A percentile compares a stretch with the other conserved stretches of the same genome.
phyloP scores from a whole-genome alignment of 352 stramenopile species.

The Stramenopiles sp. region DNA sequence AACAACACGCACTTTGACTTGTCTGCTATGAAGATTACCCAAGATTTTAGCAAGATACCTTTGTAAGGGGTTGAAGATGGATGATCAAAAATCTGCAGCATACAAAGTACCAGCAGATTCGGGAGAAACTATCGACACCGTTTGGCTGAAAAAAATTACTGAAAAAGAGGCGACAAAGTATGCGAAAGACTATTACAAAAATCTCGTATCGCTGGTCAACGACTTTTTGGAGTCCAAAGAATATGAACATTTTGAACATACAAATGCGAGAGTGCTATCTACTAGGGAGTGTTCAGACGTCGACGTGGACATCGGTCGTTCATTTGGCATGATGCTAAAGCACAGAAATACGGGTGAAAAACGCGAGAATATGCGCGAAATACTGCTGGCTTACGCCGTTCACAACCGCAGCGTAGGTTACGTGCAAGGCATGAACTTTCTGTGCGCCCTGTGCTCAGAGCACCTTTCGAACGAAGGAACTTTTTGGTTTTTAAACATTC shows the following conservation, averaged over 20 bases:
- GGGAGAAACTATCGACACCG: no score
- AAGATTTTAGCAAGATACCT: no score
- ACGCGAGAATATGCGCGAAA: constrained; percentile 34
- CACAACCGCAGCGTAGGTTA: constrained; percentile 53
- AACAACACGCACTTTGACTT: no score
- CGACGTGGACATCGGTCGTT: neutral
- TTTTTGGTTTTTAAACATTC: constrained; percentile 8
- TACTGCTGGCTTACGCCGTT: constrained; percentile 50
- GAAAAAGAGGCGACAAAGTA: neutral
- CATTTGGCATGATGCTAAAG: neutral
- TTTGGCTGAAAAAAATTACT: neutral
- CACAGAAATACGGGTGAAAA: neutral
- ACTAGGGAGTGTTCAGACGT: neutral
- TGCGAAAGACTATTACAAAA: neutral
- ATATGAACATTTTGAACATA: neutral
- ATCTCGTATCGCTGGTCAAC: neutral
- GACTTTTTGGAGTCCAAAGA: neutral
- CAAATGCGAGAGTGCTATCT: neutral
- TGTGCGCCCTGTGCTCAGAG: constrained; percentile 40
- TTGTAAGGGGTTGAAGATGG: no score
- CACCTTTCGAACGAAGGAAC: constrained; percentile 13
- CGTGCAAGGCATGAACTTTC: constrained; percentile 68
- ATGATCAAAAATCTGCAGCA: no score
- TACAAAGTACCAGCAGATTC: no score
- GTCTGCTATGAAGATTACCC: no score